phyloP scores from a whole-genome alignment of 169 alveolate species.

The Pseudocohnilembus persalinus region DNA sequence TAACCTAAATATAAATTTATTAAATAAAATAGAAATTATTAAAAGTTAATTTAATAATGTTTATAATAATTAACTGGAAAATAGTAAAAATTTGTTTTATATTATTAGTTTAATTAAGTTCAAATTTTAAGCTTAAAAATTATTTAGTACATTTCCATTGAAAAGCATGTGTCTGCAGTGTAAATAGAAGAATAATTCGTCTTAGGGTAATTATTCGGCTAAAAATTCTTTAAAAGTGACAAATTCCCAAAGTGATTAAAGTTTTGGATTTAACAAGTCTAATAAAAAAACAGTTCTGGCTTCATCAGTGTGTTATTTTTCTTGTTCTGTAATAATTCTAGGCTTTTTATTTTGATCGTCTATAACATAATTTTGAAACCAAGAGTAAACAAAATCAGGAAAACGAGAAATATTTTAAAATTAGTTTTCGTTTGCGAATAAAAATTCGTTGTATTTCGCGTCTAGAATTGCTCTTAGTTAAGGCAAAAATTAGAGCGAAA shows the following conservation, averaged over 20 bases:
- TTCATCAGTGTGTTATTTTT: constrained; percentile 22
- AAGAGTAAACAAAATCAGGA: constrained; percentile 31
- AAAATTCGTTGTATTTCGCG: constrained; percentile 35
- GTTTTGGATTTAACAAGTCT: constrained; percentile 39
- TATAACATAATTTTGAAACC: constrained; percentile 36
- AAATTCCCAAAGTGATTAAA: constrained; percentile 47
- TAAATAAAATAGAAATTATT: too few species aligned
- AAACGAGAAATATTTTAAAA: constrained; percentile 16
- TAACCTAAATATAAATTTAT: background rate
- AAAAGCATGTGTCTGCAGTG: constrained; percentile 45
- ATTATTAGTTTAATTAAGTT: too few species aligned
- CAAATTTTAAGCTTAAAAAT: too few species aligned
- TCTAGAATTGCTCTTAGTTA: constrained; percentile 36
- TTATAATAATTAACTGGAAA: too few species aligned
- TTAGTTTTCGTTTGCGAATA: constrained; percentile 12
- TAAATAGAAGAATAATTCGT: constrained; percentile 52
- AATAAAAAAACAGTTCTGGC: constrained; percentile 19
- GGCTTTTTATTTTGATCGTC: constrained; percentile 30
- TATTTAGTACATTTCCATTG: constrained; percentile 40
- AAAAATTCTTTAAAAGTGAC: constrained; percentile 47
- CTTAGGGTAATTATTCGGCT: constrained; percentile 40
- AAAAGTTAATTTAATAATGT: too few species aligned
- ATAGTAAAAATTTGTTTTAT: too few species aligned
- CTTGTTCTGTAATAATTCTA: constrained; percentile 7
- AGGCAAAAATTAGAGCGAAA: constrained; percentile 27